These are phyloP conservation scores for Mycena vitilis DNA, from an alignment of 768 basidiomycete genomes.

Conservation along the genomic window DNA sequence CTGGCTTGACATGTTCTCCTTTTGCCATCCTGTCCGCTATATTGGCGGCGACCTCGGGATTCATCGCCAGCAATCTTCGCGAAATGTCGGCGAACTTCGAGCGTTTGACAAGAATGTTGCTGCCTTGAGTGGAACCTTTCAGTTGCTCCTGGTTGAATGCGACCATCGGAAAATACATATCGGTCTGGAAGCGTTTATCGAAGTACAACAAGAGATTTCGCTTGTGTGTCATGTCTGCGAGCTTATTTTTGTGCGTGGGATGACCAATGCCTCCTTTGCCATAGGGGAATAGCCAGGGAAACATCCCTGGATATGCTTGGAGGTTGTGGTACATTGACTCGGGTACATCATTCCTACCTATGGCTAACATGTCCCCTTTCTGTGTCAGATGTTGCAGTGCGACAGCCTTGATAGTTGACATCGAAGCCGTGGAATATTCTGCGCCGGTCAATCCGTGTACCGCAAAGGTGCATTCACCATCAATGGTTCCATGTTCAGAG, in stretches of 20 bases:
- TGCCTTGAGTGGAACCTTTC: conserved; percentile 40
- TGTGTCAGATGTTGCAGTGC: background rate
- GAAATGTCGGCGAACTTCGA: conserved; percentile 42
- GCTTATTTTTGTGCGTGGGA: background rate
- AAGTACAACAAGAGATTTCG: background rate
- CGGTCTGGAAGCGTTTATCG: background rate
- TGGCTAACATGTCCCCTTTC: background rate
- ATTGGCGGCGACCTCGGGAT: conserved; percentile 37
- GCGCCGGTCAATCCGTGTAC: conserved; percentile 50
- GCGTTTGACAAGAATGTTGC: conserved; percentile 44
- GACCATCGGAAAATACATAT: conserved; percentile 5
- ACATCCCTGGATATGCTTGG: conserved; percentile 50
- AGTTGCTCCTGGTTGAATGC: conserved; percentile 41
- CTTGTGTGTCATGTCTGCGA: conserved; percentile 8
- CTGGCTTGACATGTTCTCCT: conserved; percentile 39
- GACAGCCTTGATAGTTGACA: background rate
- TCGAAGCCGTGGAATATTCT: conserved; percentile 24
- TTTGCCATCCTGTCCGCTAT: conserved; percentile 38
- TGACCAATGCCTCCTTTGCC: conserved; percentile 47
- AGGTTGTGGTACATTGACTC: conserved; percentile 43
- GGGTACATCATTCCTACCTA: background rate
- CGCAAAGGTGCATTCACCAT: conserved; percentile 48
- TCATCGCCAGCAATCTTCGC: conserved; percentile 25
- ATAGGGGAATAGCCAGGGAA: conserved; percentile 54
- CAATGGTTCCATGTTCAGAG: conserved; percentile 32